Conservation (phyloP, 2,329 filamentous ascomycete species). For the Hypoxylon sp. region DNA sequence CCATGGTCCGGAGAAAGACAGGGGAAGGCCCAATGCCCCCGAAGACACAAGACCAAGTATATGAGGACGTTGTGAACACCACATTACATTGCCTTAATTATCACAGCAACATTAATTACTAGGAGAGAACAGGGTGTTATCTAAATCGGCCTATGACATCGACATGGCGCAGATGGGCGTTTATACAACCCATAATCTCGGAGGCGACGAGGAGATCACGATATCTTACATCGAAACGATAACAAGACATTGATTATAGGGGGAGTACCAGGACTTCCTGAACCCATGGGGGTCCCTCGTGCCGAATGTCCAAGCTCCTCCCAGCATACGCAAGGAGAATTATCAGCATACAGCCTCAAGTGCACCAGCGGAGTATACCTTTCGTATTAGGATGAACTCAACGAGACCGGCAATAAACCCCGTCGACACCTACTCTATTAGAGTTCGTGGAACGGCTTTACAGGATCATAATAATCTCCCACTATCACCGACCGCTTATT, state of each 20-base stretch:
- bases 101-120: no score
- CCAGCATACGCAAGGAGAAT: neutral
- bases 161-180: no score
- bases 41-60: no score
- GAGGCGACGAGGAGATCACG: neutral
- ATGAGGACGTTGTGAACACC: no score
- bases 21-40: no score
- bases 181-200: no score
- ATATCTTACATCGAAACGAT: neutral
- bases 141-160: no score
- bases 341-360: neutral
- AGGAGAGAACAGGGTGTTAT: no score
- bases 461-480: slow-evolving; percentile 54
- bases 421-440: slow-evolving; percentile 54
- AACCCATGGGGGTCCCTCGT: neutral
- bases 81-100: no score
- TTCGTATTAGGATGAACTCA: neutral
- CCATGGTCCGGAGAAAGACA: neutral
- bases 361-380: neutral
- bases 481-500: slow-evolving; percentile 49
- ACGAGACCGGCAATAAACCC: neutral
- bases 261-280: neutral
- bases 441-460: slow-evolving; percentile 54
- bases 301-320: neutral
- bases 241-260: neutral